These are phyloP conservation scores for Polytrichum formosum DNA, from an alignment of 225 moss, liverwort and hornwort species.

Conservation along the genomic window DNA sequence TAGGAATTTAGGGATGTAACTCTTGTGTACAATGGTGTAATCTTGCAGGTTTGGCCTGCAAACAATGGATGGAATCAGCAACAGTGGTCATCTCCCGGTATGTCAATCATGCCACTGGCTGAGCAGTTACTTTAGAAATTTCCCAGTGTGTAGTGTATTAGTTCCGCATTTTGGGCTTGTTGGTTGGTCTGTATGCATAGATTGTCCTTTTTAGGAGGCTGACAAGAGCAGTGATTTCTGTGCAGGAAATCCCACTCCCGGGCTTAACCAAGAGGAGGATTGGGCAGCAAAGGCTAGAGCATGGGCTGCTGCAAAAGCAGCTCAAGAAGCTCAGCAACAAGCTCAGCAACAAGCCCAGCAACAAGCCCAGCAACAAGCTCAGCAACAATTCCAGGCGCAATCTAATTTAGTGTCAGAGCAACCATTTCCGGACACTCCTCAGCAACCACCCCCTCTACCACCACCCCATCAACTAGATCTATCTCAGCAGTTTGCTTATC, in stretches of 20 bases:
- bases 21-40: slow-evolving; percentile 14
- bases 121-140: no score
- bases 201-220: not conserved
- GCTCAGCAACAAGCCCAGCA: slow-evolving; percentile 53
- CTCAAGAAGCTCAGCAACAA: slow-evolving; percentile 79
- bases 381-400: slow-evolving; percentile 54
- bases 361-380: slow-evolving; percentile 55
- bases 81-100: slow-evolving; percentile 78
- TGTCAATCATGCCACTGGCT: not conserved
- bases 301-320: slow-evolving; percentile 89
- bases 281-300: slow-evolving; percentile 99
- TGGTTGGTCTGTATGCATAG: not conserved
- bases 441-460: slow-evolving; percentile 60
- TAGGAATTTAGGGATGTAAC: not conserved
- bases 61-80: slow-evolving; percentile 78
- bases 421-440: slow-evolving; percentile 62
- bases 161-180: not conserved
- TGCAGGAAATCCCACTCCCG: slow-evolving; percentile 43
- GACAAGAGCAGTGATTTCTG: slow-evolving; percentile 12
- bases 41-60: slow-evolving; percentile 63
- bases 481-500: slow-evolving; percentile 59
- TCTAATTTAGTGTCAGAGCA: slow-evolving; percentile 35
- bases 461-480: slow-evolving; percentile 46
- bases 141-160: no score
- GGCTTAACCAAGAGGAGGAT: slow-evolving; percentile 82